Percentiles rank a stretch among this genome's conserved stretches.
phyloP scores from a whole-genome alignment of 73 alveolate species.

The Paramecium tetraurelia region DNA sequence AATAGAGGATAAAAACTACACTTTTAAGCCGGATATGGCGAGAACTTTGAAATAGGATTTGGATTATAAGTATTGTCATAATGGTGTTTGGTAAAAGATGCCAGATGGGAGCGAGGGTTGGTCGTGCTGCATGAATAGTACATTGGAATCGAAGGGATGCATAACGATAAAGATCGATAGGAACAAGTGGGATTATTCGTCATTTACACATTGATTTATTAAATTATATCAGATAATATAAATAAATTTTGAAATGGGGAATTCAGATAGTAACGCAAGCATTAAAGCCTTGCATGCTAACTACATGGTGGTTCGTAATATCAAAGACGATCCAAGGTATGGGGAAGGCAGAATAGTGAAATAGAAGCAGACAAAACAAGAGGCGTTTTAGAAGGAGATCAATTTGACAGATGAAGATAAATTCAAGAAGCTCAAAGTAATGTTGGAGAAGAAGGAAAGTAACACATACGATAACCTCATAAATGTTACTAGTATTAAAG shows the following conservation, averaged over 20 bases:
- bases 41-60: slow-evolving; percentile 15
- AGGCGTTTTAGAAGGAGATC: background rate
- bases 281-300: background rate
- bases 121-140: slow-evolving; percentile 32
- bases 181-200: slow-evolving; percentile 50
- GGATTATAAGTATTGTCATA: background rate
- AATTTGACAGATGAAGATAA: slow-evolving; percentile 26
- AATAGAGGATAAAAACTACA: slow-evolving; percentile 22
- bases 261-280: slow-evolving; percentile 34
- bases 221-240: background rate
- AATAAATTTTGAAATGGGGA: background rate
- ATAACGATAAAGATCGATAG: background rate
- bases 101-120: slow-evolving; percentile 40
- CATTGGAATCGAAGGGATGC: background rate
- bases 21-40: slow-evolving; percentile 40
- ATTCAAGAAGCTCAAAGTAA: background rate
- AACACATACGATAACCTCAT: background rate
- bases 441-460: background rate
- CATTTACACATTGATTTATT: slow-evolving; percentile 42
- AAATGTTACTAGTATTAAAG: background rate
- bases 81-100: slow-evolving; percentile 34
- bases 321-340: slow-evolving; percentile 27
- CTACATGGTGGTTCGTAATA: background rate
- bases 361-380: background rate
- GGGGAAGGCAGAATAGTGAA: slow-evolving; percentile 6